Base-by-base conservation (phyloP, 2,329 filamentous ascomycete genomes). In the Paecilomyces fulvus region DNA sequence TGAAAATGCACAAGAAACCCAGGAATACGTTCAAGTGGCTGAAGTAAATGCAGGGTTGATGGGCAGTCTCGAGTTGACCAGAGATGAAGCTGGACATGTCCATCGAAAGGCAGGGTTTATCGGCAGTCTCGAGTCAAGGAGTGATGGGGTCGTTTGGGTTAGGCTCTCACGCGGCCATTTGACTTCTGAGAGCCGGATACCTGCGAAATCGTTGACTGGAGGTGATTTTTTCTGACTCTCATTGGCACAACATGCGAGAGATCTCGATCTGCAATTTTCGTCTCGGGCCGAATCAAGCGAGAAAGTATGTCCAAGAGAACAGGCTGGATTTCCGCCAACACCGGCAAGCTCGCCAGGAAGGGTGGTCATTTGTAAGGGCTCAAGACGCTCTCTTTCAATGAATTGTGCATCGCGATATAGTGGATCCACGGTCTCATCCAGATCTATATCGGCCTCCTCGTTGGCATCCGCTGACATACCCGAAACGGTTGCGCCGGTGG, bases 71-170 rank as follows among this genome's bases (percentile, higher is more conserved):
- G 48, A 49, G 7, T 49, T 28, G 5, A 49, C 12, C 10, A 49
- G 21, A 49, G 51, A 52, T 52, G 51, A 52, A 30, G 17, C 51
- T 52, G 51, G 31, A 31, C 17, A 52, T n/a, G 51, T 12, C 10
- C 17, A 28, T 23, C 51, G 49, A 11, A 53, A 56, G n/a, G 67
- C 64, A 14, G 69, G 68, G 20, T 72, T 71, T 23, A 72, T 68
- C 6, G 69, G 69, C 17, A 73, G 62, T 4, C 63, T 60, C 6
- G 70, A 72, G 43, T 64, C 61, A 8, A 68, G 55, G 14, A 71
- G 65, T 30, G 65, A 66, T 12, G 63, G 59, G 20, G 63, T 59
- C 37, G 60, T 49, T 58, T 50, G 14, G 50, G 49, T 20, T 57
- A 51, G 21, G 57, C 30, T 33, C 60, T 62, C 30, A 61, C 59